phyloP scores from a whole-genome alignment of 805 yeast species.

The Metschnikowia vanudenii region DNA sequence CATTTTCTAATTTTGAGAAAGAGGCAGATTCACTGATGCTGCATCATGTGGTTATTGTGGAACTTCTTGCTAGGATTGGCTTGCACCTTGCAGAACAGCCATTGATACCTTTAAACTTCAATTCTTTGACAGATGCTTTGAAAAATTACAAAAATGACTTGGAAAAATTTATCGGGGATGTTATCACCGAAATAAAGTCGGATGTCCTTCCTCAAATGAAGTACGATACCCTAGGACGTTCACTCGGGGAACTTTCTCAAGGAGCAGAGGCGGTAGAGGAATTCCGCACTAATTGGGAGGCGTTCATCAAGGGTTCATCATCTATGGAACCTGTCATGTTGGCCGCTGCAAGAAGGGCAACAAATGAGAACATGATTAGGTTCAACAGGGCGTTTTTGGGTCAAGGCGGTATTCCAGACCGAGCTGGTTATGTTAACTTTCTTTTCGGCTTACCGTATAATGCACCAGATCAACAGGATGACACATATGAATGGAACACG shows the following conservation, averaged over 20 bases:
- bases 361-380: conserved; percentile 66
- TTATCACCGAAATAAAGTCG: not conserved
- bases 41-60: conserved; percentile 55
- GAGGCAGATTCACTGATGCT: conserved; percentile 56
- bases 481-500: conserved; percentile 53
- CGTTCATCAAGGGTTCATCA: conserved; percentile 32
- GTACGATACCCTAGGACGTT: conserved; percentile 25
- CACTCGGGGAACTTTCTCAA: conserved; percentile 27
- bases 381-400: conserved; percentile 55
- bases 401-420: conserved; percentile 41
- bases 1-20: conserved; percentile 52
- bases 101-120: conserved; percentile 65
- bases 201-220: conserved; percentile 21
- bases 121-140: conserved; percentile 44
- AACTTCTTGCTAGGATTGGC: conserved; percentile 50
- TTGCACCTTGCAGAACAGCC: conserved; percentile 74
- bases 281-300: conserved; percentile 66
- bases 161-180: conserved; percentile 32
- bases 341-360: conserved; percentile 70
- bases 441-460: conserved; percentile 67
- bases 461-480: conserved; percentile 43
- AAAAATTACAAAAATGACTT: conserved; percentile 48
- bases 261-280: conserved; percentile 46
- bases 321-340: conserved; percentile 74
- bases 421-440: conserved; percentile 67